Base-by-base conservation (phyloP, 768 basidiomycete species). In the Lentinula sp. region DNA sequence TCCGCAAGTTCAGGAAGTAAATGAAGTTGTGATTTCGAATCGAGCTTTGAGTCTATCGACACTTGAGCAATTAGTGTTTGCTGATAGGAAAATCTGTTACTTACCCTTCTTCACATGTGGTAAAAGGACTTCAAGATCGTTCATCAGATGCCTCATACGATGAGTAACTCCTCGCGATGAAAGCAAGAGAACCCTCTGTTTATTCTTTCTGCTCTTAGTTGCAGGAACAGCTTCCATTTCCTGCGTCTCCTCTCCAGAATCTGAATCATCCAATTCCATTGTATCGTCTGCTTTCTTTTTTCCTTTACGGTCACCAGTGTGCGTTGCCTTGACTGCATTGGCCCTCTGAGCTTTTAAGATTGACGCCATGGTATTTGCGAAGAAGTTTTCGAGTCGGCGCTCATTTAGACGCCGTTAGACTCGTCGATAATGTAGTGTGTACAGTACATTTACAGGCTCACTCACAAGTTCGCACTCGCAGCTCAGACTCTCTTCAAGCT, bases 21-120 rank as follows among this genome's bases (percentile, higher is more conserved):
- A 65, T 91, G 82, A 2, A 98, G 80, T 64, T 96, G 93, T 59
- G 91, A 93, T 75, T 98, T 98, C 35, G 95, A 94, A 75, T 98
- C 96, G 45, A 99, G 85, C 76, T 98, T 98, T 54, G 96, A 88
- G 72, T 99, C 97, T 99, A 67, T 23, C 63, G 59, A 35, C 12
- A 23, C 50, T 15, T 62, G 49, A 57, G 43, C 10, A 51, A 43
- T 48, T 46, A 46, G 13, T 54, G 28, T 28, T 28, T 55, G 43
- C 52, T 60, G 12, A 57, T 15, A 3, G 39, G 52, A 15, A n/a
- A 50, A 32, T 12, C 55, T 42, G 28, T 51, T 51, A 69, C 83
- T 59, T 55, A 93, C 97, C 97, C 80, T 97, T 98, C 79, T 98
- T 99, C 3, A 91, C 84, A 73, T 99, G 97, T 5, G 97, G 97